Evolutionary conservation across 75 land plant species (phyloP), one percentile per base, ranked within the genome.

Genomic region (Cupressus sempervirens): DNA sequence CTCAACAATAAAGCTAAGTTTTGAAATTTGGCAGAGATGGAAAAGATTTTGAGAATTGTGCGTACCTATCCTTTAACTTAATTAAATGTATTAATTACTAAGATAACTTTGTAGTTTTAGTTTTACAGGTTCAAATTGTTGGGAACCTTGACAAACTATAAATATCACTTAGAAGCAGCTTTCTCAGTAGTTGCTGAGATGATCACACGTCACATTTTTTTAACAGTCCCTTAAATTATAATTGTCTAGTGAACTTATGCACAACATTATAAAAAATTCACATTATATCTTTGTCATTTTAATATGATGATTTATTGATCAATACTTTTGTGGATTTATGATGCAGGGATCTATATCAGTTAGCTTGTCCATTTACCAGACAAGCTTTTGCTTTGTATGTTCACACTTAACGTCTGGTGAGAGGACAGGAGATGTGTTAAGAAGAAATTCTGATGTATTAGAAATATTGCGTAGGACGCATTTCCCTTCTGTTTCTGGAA

Each of bases 301-400:
- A 2, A 26, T 45, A 10, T 43, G 48, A 45, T 26, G 1, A 26
- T 79, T 79, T 79, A 26, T 10, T 23, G 13, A 41, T 79, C 50
- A 79, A 79, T 0, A 23, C 23, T 26, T 58, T 20, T 13, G 10
- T 79, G 81, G 50, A 36, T 48, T 53, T n/a, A 40, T 83, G 32
- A 72, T 89, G 43, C 97, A 95, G 97, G 97, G 97, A 41, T 92
- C 97, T 40, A 46, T 95, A 65, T 92, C 97, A 35, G 91, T 95
- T 77, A 94, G 97, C 92, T 89, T 95, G 93, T 91, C 92, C 10
- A 89, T 95, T 36, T 89, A 93, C 79, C 94, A 94, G 87, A 95
- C 97, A 53, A 88, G 88, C 91, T 94, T 84, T 89, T 88, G 97
- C 87, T 95, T 95, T 82, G 83, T 95, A 35, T 94, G 97, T 75